These are phyloP conservation scores for Dysphania ambrosioides DNA, from an alignment of 148 eudicot species.

Conservation along the genomic window DNA sequence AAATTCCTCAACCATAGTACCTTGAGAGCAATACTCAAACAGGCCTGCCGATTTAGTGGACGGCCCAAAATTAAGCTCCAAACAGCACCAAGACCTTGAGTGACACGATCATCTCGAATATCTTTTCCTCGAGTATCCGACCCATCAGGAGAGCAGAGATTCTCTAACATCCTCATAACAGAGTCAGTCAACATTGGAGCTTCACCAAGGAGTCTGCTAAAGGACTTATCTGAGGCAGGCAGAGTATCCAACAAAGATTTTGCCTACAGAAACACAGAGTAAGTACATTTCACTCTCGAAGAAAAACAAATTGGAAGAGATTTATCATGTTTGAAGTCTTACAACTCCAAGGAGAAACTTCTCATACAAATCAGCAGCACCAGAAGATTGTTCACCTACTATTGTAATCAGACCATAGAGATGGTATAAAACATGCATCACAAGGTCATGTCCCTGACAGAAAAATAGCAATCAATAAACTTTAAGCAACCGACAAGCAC, in stretches of 20 bases:
- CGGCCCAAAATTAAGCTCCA: constrained; percentile 94
- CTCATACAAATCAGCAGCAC: constrained; percentile 66
- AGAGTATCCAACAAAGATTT: constrained; percentile 69
- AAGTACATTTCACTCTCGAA: constrained; percentile 3
- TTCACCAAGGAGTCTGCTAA: constrained; percentile 91
- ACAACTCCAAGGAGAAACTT: constrained; percentile 88
- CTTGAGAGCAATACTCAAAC: constrained; percentile 84
- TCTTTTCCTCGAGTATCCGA: constrained; percentile 41
- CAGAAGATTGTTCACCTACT: constrained; percentile 42
- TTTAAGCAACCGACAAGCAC: constrained; percentile 4
- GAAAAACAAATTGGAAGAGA: not conserved
- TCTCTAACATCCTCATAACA: constrained; percentile 58
- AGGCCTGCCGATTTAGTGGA: constrained; percentile 62
- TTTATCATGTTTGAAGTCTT: constrained; percentile 17
- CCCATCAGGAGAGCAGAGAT: constrained; percentile 55
- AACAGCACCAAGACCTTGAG: constrained; percentile 91
- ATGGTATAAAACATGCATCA: constrained; percentile 81
- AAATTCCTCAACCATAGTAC: constrained; percentile 33
- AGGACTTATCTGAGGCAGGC: constrained; percentile 88
- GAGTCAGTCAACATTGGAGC: constrained; percentile 75
- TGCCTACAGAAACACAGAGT: constrained; percentile 41
- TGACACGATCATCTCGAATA: constrained; percentile 79
- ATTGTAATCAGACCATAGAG: constrained; percentile 49
- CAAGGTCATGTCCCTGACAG: constrained; percentile 93
- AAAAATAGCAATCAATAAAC: constrained; percentile 18